Percentiles rank a stretch among this genome's conserved stretches.
These are phyloP conservation scores for Gaillardinia entomophila DNA, from an alignment of 805 yeast species.

Conservation along the genomic window DNA sequence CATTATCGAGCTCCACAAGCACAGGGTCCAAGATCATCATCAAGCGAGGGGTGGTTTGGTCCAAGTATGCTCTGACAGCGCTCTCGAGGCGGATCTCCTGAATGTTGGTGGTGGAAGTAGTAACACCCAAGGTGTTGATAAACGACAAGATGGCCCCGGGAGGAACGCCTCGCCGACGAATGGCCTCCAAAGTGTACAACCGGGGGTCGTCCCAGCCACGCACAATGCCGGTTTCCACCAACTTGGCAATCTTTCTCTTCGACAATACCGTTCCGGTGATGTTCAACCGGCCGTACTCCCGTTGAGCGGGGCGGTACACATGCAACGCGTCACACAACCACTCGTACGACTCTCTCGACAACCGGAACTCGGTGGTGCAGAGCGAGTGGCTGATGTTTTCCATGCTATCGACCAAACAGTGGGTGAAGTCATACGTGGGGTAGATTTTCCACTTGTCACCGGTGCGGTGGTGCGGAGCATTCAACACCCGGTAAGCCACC, in stretches of 20 bases:
- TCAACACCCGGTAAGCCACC: constrained; percentile 90
- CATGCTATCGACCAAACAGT: constrained; percentile 96
- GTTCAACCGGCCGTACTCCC: constrained; percentile 96
- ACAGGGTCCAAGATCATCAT: constrained; percentile 91
- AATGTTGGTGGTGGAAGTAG: constrained; percentile 87
- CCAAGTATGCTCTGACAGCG: constrained; percentile 81
- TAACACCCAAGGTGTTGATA: constrained; percentile 93
- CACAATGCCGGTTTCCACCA: constrained; percentile 75
- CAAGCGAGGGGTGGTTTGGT: constrained; percentile 86
- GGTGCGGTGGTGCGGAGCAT: constrained; percentile 93
- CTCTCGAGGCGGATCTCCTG: constrained; percentile 87
- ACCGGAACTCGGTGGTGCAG: constrained; percentile 91
- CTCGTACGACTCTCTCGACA: constrained; percentile 92
- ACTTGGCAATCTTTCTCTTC: constrained; percentile 91
- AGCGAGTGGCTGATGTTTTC: constrained; percentile 94
- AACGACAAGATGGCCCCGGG: constrained; percentile 95
- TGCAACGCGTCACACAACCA: constrained; percentile 96
- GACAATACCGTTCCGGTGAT: constrained; percentile 92
- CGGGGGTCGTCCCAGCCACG: constrained; percentile 99
- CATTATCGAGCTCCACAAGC: constrained; percentile 74
- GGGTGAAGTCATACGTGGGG: constrained; percentile 98
- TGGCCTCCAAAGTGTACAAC: constrained; percentile 87
- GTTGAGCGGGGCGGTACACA: constrained; percentile 96
- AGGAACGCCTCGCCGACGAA: constrained; percentile 96
- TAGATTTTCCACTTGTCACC: constrained; percentile 97